Evolutionary conservation across 75 land plant genomes (phyloP), one percentile per base, ranked within the genome.

Genomic region (Selaginella moellendorffii): DNA sequence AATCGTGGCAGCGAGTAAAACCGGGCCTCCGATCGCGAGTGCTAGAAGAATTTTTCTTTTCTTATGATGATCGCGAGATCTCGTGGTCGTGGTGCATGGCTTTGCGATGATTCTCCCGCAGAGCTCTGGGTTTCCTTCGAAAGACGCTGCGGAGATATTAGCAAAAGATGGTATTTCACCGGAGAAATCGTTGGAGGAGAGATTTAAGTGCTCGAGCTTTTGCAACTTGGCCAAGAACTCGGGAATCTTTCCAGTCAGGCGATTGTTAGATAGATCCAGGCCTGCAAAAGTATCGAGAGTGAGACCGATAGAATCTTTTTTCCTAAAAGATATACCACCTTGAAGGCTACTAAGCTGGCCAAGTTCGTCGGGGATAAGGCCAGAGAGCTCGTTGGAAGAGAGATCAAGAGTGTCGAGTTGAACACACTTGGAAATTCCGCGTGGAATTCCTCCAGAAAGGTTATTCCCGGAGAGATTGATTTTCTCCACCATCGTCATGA

Each of bases 381-480:
- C 87, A 19, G 65, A 24, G 42, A 84, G 24, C 14, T 52, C 53
- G 75, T 68, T 51, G 10, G 29, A 42, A 67, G 63, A 63, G 2
- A 56, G 19, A 19, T 72, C 75, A n/a, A 75, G 26, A 18, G 52
- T 27, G 74, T 46, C 54, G 19, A 75, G 68, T 27, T 74, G 52
- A 46, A 46, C 18, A 10, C 51, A 10, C 51, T 46, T n/a, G n/a
- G n/a, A n/a, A n/a, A 46, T 46, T 46, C 14, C 51, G 51, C 14
- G 51, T 18, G 51, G 51, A 46, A 46, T 46, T 10, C 18, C 51
- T 10, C 51, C 51, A 10, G 10, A 10, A 10, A 46, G 51, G 51
- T 46, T 46, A 46, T 46, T 46, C 51, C 51, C 18, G 10, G 51
- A 46, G 18, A 46, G 51, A 18, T 46, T 18, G 18, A 46, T 46